Evolutionary conservation across 208 protist species (phyloP), one percentile per base, ranked within the genome.

Genomic region (Novymonas esmeraldas): DNA sequence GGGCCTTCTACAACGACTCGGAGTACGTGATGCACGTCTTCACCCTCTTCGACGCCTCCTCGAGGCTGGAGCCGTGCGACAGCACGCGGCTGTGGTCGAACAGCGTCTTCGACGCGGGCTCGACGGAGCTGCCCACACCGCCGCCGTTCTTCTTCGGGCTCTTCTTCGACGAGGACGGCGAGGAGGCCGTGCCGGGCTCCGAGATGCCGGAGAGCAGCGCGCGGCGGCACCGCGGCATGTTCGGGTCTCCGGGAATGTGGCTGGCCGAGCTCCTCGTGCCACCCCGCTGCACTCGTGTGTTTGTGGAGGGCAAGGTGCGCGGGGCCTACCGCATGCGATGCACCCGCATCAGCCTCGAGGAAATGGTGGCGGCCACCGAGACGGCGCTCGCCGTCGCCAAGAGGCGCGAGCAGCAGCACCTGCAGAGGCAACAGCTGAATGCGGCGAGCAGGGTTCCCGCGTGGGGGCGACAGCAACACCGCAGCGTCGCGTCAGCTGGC

Each of bases 1-100:
- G 84, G 84, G 70, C 70, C 54, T 90, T 82, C 71, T 90, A 86
- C 74, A 90, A 90, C 69, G 84, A 86, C 38, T 61, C 52, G 6
- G 64, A 72, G 22, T 86, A 76, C 71, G 46, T 71, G 34, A 84
- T 90, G 73, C 76, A 79, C 65, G 61, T 90, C 39, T 57, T 45
- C 50, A 68, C 79, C 13, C 77, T 70, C 46, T 86, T 85, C 62
- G 79, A 81, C 39, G 44, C 73, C 22, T 70, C 81, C 54, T 86
- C 84, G 58, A 57, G 76, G 42, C 59, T 91, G 57, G 69, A 82
- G 62, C 73, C 66, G 33, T 54, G 73, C 56, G 76, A 76, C 46
- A 76, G 57, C 58, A 73, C 66, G 7, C 66, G 66, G 5, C 41
- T 73, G 57, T 70, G 64, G 64, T 41, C 64, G 39, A 64, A 49